A percentile compares a stretch with the other conserved stretches of the same genome.
These are phyloP conservation scores for Candida tropicalis DNA, from an alignment of 1,139 yeast species.

Conservation along the genomic window DNA sequence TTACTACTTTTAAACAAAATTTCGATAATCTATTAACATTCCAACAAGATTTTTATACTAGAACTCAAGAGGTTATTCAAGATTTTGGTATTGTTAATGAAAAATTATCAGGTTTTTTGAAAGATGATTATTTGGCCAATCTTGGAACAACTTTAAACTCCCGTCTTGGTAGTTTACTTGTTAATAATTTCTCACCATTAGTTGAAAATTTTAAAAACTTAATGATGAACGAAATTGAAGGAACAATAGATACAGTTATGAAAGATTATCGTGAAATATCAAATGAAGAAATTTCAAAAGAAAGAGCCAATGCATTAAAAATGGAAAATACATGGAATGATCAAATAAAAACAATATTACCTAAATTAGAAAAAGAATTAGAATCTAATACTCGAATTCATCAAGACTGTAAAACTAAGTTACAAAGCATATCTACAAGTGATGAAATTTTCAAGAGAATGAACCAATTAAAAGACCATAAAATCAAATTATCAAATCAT, in stretches of 20 bases:
- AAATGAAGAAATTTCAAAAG: slow-evolving; percentile 10
- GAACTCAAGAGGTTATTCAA: slow-evolving; percentile 13
- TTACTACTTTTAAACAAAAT: slow-evolving; percentile 9
- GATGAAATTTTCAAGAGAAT: slow-evolving; percentile 5
- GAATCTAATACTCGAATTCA: slow-evolving; percentile 4
- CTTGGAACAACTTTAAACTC: slow-evolving; percentile 12
- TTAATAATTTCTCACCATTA: slow-evolving; percentile 7
- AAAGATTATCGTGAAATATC: slow-evolving; percentile 8
- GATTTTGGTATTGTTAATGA: slow-evolving; percentile 19
- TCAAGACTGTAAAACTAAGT: slow-evolving; percentile 9
- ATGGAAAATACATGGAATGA: slow-evolving; percentile 12
- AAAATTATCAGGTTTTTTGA: slow-evolving; percentile 18
- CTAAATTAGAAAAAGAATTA: slow-evolving; percentile 9
- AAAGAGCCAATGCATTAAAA: slow-evolving; percentile 6
- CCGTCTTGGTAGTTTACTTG: slow-evolving; percentile 13
- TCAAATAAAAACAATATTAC: slow-evolving; percentile 7
- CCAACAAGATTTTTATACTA: slow-evolving; percentile 10
- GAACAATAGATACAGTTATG: slow-evolving; percentile 12
- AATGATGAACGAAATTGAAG: slow-evolving; percentile 11
- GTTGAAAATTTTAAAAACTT: slow-evolving; percentile 10
- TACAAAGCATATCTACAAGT: slow-evolving; percentile 5
- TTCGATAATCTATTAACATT: slow-evolving; percentile 8
- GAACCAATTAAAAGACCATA: slow-evolving; percentile 6
- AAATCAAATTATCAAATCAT: slow-evolving; percentile 3
- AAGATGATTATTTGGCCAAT: slow-evolving; percentile 16